These are phyloP conservation scores for Neotropicomus parvogracilis DNA, from an alignment of 1,284 basidiomycete species.

Conservation along the genomic window DNA sequence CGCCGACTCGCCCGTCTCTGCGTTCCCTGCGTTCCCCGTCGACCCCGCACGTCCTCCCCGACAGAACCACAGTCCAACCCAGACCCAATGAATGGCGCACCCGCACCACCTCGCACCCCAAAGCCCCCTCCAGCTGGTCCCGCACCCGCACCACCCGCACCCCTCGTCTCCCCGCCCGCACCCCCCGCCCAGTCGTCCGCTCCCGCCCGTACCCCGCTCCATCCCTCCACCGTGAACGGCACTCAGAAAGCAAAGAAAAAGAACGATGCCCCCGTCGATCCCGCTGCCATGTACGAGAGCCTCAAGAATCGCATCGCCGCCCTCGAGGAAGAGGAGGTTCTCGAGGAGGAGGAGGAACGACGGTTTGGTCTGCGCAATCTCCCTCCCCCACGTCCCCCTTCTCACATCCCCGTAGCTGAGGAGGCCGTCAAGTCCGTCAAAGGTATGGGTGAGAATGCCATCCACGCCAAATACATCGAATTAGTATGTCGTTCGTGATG, in stretches of 20 bases:
- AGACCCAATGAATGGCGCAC: constrained; percentile 32
- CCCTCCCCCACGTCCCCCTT: constrained; percentile 5
- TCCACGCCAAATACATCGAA: constrained; percentile 81
- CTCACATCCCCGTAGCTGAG: constrained; percentile 51
- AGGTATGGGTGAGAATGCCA: constrained; percentile 71
- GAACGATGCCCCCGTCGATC: constrained; percentile 66
- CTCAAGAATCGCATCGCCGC: constrained; percentile 81
- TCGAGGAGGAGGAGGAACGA: constrained; percentile 79
- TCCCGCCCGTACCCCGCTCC: constrained; percentile 29
- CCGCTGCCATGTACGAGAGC: constrained; percentile 79
- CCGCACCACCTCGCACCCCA: constrained; percentile 16
- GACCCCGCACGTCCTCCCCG: constrained; percentile 21
- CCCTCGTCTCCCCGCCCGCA: constrained; percentile 47
- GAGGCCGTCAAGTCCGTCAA: constrained; percentile 79
- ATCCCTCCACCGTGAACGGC: constrained; percentile 41
- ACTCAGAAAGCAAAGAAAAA: constrained; percentile 62
- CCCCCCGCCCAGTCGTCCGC: constrained; percentile 32
- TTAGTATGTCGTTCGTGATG: constrained; percentile 47
- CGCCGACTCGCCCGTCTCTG: constrained; percentile 23
- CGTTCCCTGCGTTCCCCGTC: constrained; percentile 28
- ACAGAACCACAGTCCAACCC: too few relatives aligned
- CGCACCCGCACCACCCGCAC: constrained; percentile 44
- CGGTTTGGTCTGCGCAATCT: constrained; percentile 54
- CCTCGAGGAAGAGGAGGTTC: constrained; percentile 76
- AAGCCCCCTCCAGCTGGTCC: constrained; percentile 53